These are phyloP conservation scores for Porphyrellus cyaneotinctus DNA, from an alignment of 768 basidiomycete genomes.

Conservation along the genomic window DNA sequence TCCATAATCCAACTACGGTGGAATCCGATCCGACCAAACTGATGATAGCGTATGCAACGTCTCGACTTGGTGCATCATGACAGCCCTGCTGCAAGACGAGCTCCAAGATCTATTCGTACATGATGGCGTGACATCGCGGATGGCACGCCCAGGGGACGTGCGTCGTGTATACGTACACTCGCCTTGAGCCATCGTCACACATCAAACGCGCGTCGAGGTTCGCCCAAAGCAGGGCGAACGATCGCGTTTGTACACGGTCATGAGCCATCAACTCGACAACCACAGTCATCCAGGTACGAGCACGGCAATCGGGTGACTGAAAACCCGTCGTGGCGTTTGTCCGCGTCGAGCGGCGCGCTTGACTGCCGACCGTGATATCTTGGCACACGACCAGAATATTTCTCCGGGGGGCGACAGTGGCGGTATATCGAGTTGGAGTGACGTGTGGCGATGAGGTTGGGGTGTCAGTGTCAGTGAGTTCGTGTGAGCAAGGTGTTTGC, in stretches of 20 bases:
- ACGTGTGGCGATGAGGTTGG: slow-evolving; percentile 10
- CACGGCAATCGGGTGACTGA: slow-evolving; percentile 18
- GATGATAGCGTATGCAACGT: slow-evolving; percentile 3
- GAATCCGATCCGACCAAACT: slow-evolving; percentile 3
- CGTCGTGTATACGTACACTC: background rate
- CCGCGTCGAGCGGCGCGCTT: slow-evolving; percentile 29
- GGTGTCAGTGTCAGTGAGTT: slow-evolving; percentile 6
- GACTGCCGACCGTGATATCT: slow-evolving; percentile 24
- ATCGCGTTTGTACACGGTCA: slow-evolving; percentile 9
- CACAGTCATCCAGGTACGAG: slow-evolving; percentile 6
- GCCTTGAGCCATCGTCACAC: background rate
- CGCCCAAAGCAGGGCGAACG: background rate
- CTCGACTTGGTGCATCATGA: background rate
- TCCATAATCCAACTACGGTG: background rate
- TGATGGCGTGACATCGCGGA: background rate
- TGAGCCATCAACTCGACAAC: background rate
- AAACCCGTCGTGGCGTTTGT: slow-evolving; percentile 17
- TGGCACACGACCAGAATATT: slow-evolving; percentile 30
- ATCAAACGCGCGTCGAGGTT: slow-evolving; percentile 11
- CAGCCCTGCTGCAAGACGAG: slow-evolving; percentile 15
- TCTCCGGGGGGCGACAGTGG: slow-evolving; percentile 8
- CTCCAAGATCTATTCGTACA: slow-evolving; percentile 17
- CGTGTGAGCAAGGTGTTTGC: slow-evolving; percentile 7
- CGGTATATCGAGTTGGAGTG: slow-evolving; percentile 4
- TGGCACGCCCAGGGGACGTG: slow-evolving; percentile 1